These are phyloP conservation scores for Vigna reflexopilosa DNA, from an alignment of 306 rosid genomes.

Conservation along the genomic window DNA sequence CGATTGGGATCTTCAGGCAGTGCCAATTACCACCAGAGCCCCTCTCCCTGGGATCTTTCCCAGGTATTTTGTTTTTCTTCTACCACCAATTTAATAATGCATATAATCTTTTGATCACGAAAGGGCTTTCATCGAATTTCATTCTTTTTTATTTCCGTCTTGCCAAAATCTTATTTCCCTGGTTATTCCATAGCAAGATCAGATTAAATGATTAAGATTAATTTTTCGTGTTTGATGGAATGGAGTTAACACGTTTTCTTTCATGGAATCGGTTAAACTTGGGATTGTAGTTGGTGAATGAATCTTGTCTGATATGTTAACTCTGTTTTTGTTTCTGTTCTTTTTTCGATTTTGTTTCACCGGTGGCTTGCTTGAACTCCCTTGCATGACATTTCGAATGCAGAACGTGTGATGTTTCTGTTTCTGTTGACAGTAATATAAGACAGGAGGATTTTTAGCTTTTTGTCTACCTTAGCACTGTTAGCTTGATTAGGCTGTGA, in stretches of 20 bases:
- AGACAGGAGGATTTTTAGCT: constrained; percentile 36
- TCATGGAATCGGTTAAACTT: constrained; percentile 18
- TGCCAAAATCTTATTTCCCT: not conserved
- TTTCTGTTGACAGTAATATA: constrained; percentile 30
- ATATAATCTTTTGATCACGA: not conserved
- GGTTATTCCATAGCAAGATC: constrained; percentile 7
- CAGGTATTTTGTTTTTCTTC: constrained; percentile 51
- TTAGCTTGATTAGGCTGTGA: constrained; percentile 41
- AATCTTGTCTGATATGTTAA: constrained; percentile 43
- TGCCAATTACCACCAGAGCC: constrained; percentile 73
- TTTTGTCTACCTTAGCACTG: constrained; percentile 25
- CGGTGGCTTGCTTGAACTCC: constrained; percentile 17
- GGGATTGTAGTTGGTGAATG: constrained; percentile 31
- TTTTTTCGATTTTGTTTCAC: constrained; percentile 7
- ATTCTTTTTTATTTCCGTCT: not conserved
- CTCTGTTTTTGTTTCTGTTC: constrained; percentile 33
- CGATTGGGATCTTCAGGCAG: constrained; percentile 98
- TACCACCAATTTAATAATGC: not conserved
- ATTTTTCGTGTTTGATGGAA: not conserved
- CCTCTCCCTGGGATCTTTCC: constrained; percentile 76
- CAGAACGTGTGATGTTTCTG: constrained; percentile 41
- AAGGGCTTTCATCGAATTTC: not conserved
- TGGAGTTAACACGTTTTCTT: constrained; percentile 28
- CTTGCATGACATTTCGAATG: constrained; percentile 34
- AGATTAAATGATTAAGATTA: not conserved